A percentile compares a stretch with the other conserved stretches of the same genome.
Conservation (phyloP, 768 basidiomycete species). For the Calocybe indica region DNA sequence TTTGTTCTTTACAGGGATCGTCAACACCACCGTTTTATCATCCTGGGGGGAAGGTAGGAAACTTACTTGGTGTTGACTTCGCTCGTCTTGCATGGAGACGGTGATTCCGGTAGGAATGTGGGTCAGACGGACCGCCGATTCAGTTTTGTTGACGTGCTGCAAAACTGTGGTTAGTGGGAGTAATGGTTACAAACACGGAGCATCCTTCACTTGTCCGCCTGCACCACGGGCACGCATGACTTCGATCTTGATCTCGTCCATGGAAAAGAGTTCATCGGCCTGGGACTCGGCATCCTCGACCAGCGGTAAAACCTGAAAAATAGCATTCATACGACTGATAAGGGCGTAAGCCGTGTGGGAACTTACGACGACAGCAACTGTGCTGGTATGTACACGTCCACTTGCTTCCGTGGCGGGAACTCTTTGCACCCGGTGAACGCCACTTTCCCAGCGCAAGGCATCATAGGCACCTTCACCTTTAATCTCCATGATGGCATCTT, state of each 20-base stretch:
- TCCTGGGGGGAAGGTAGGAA: not conserved
- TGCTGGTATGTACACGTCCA: slow-evolving; percentile 90
- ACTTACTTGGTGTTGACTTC: slow-evolving; percentile 87
- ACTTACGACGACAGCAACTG: slow-evolving; percentile 79
- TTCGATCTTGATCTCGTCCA: slow-evolving; percentile 86
- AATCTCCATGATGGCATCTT: slow-evolving; percentile 76
- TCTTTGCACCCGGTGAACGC: slow-evolving; percentile 93
- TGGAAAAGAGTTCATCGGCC: slow-evolving; percentile 62
- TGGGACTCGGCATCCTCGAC: slow-evolving; percentile 56
- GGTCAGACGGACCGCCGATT: slow-evolving; percentile 92
- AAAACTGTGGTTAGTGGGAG: not conserved
- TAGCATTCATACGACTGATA: not conserved
- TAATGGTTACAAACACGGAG: not conserved
- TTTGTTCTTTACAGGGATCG: slow-evolving; percentile 57
- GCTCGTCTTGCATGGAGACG: slow-evolving; percentile 97
- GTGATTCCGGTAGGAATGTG: slow-evolving; percentile 91
- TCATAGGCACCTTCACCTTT: slow-evolving; percentile 79
- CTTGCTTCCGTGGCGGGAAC: slow-evolving; percentile 87
- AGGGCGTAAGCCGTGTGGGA: not conserved
- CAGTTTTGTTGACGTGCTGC: slow-evolving; percentile 97
- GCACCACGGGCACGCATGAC: slow-evolving; percentile 97
- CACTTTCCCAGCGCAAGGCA: slow-evolving; percentile 81
- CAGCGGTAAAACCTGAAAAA: slow-evolving; percentile 76
- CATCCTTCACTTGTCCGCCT: slow-evolving; percentile 74
- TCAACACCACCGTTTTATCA: not conserved